Conservation (phyloP, 192 early-diverging fungal genomes). For the Coemansia sp. region DNA sequence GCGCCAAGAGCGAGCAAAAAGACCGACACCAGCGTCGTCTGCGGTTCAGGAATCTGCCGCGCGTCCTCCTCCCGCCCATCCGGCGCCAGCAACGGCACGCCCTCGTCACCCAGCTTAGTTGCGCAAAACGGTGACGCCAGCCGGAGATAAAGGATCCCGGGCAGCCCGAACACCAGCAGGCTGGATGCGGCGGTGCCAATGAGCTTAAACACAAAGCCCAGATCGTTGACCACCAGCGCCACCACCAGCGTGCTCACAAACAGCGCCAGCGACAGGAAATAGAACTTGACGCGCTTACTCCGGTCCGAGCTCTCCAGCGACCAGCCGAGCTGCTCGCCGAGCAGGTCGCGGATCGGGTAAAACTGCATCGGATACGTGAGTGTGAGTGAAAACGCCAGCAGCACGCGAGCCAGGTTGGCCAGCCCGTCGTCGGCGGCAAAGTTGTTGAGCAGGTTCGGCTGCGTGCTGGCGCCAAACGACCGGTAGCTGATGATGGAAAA, state of each 20-base stretch:
- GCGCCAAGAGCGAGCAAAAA: conserved; percentile 22
- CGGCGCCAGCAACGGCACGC: conserved; percentile 1
- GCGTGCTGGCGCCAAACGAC: conserved; percentile 57
- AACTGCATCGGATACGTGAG: conserved; percentile 58
- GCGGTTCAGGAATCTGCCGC: conserved; percentile 19
- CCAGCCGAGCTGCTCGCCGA: conserved; percentile 17
- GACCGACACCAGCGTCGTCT: conserved; percentile 12
- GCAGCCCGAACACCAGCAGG: conserved; percentile 41
- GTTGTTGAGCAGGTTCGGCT: conserved; percentile 65
- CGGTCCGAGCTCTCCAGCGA: conserved; percentile 1
- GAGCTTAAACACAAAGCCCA: conserved; percentile 51
- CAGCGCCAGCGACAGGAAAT: conserved; percentile 13
- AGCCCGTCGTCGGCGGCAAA: conserved; percentile 56
- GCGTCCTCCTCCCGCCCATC: neutral
- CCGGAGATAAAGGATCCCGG: conserved; percentile 33
- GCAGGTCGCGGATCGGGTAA: conserved; percentile 44
- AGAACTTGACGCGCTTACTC: conserved; percentile 3
- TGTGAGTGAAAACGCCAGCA: conserved; percentile 59
- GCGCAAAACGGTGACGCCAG: conserved; percentile 28
- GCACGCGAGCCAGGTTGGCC: conserved; percentile 58
- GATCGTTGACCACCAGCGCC: conserved; percentile 29
- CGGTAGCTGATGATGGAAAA: conserved; percentile 61
- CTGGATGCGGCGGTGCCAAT: conserved; percentile 44
- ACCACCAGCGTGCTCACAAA: conserved; percentile 32
- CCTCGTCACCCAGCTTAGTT: conserved; percentile 3